Evolutionary conservation across 2,329 filamentous ascomycete species (phyloP).

Genomic region (Rhynchosporium graminicola): DNA sequence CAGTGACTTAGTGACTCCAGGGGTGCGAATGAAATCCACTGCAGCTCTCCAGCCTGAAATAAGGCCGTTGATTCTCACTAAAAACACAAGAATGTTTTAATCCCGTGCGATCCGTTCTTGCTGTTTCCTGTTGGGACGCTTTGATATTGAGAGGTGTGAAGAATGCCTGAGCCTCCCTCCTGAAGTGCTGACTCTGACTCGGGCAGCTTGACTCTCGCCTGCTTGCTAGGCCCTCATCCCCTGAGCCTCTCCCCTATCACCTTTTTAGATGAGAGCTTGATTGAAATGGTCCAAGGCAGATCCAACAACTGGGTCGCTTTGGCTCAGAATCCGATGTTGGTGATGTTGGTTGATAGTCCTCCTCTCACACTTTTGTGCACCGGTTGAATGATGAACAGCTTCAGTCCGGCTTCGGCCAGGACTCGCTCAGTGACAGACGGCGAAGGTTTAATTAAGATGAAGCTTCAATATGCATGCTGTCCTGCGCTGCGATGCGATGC

Average conservation of each 20-base stretch:
- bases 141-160: not conserved
- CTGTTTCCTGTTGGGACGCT: not conserved
- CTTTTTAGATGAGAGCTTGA: not conserved
- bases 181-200: not conserved
- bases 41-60: not conserved
- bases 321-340: not conserved
- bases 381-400: not conserved
- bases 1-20: not conserved
- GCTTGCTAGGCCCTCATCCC: not conserved
- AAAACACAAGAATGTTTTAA: not conserved
- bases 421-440: not conserved
- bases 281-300: not conserved
- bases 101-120: not conserved
- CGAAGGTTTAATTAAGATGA: not conserved
- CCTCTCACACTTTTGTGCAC: not conserved
- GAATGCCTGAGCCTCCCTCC: not conserved
- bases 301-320: not conserved
- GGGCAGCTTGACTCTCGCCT: not conserved
- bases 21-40: not conserved
- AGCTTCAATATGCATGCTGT: not conserved
- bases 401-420: conserved; percentile 8
- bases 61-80: not conserved
- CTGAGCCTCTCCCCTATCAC: not conserved
- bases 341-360: not conserved
- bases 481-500: not conserved